A percentile compares a stretch with the other conserved stretches of the same genome.
Evolutionary conservation across 2,329 filamentous ascomycete genomes (phyloP).

Genomic region (Pseudogymnoascus sp.): DNA sequence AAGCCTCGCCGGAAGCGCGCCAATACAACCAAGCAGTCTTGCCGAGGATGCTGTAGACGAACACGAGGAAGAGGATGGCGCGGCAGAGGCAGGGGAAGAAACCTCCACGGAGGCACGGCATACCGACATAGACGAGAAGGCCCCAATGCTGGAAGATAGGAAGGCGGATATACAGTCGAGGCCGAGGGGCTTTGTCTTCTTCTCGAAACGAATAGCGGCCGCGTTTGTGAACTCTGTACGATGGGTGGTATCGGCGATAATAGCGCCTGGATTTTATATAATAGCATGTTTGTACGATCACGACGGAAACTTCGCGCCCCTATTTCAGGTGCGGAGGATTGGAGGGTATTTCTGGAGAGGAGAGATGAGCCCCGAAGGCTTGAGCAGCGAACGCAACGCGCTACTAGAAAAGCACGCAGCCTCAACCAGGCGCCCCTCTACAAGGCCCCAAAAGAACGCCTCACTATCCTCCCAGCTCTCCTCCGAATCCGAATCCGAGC

Average conservation of each 20-base stretch:
- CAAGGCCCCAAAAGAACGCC: not conserved
- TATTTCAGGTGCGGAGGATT: conserved; percentile 62
- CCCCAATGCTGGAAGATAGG: conserved; percentile 48
- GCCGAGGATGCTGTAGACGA: conserved; percentile 32
- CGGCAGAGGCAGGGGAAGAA: conserved; percentile 30
- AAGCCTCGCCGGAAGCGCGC: not conserved
- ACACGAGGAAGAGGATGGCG: conserved; percentile 26
- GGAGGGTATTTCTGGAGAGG: conserved; percentile 35
- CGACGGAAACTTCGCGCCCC: conserved; percentile 67
- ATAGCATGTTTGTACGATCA: conserved; percentile 78
- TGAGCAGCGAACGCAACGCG: not conserved
- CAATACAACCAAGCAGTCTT: conserved; percentile 13
- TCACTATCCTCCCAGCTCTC: conserved; percentile 51
- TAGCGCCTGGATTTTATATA: conserved; percentile 72
- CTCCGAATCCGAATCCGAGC: conserved; percentile 56
- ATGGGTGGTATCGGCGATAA: conserved; percentile 69
- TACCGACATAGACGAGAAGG: conserved; percentile 50
- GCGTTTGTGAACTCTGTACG: conserved; percentile 67
- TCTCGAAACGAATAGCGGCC: conserved; percentile 62
- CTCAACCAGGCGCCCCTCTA: not conserved
- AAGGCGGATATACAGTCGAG: conserved; percentile 23
- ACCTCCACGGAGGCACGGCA: conserved; percentile 15
- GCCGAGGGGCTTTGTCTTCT: conserved; percentile 41
- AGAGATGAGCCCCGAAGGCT: conserved; percentile 19
- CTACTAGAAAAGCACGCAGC: not conserved